These are phyloP conservation scores for Dactylellina haptotyla DNA, from an alignment of 2,329 filamentous ascomycete species.

Conservation along the genomic window DNA sequence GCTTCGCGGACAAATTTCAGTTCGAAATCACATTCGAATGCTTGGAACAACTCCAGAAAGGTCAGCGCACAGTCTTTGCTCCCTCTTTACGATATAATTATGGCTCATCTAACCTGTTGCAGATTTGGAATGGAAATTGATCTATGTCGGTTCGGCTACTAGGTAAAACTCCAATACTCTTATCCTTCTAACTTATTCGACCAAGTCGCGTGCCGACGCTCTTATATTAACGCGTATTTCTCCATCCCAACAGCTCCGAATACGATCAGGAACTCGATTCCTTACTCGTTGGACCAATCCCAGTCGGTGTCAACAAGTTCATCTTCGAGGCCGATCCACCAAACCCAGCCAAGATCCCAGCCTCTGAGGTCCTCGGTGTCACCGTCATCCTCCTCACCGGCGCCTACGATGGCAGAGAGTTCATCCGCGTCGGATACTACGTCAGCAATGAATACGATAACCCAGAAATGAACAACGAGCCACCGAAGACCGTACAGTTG, in stretches of 20 bases:
- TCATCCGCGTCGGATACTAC: constrained; percentile 98
- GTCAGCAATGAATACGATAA: constrained; percentile 99
- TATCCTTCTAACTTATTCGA: constrained; percentile 6
- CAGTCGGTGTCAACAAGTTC: constrained; percentile 98
- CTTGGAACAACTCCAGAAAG: constrained; percentile 91
- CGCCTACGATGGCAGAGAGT: constrained; percentile 94
- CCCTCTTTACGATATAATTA: neutral
- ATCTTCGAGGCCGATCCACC: constrained; percentile 95
- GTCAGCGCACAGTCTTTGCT: constrained; percentile 63
- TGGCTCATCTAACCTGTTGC: neutral
- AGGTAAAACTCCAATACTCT: constrained; percentile 72
- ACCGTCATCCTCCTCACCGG: constrained; percentile 97
- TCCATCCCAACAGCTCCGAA: constrained; percentile 73
- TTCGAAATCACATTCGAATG: constrained; percentile 99
- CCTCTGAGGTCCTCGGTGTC: constrained; percentile 93
- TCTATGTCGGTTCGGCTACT: constrained; percentile 97
- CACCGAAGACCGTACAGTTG: constrained; percentile 88
- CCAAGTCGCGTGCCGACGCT: constrained; percentile 11
- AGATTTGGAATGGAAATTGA: constrained; percentile 99
- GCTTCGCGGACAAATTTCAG: constrained; percentile 90
- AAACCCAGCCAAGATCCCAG: constrained; percentile 87
- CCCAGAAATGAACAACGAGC: constrained; percentile 86
- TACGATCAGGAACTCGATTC: constrained; percentile 99
- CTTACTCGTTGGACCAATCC: constrained; percentile 95
- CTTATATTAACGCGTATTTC: constrained; percentile 42